Evolutionary conservation across 2,329 filamentous ascomycete species (phyloP).

Genomic region (Xylaria sp.): DNA sequence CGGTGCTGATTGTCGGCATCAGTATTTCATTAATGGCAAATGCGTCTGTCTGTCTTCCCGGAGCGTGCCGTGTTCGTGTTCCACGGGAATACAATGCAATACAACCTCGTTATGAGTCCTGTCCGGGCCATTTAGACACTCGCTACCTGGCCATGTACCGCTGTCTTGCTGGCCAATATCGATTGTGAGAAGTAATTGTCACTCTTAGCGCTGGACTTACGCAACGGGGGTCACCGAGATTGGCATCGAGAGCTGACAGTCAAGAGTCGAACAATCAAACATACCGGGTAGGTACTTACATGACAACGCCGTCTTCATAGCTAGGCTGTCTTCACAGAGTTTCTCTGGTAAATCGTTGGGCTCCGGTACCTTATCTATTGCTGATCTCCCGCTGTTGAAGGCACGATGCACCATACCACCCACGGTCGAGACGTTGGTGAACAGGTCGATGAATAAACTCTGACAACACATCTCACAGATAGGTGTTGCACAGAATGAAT

Average conservation of each 20-base stretch:
- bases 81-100: not conserved
- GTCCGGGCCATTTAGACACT: not conserved
- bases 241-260: not conserved
- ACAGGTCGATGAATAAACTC: not conserved
- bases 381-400: not conserved
- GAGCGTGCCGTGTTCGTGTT: slow-evolving; percentile 1
- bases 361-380: not conserved
- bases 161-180: not conserved
- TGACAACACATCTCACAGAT: not conserved
- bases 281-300: slow-evolving; percentile 7
- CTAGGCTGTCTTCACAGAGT: not conserved
- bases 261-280: not conserved
- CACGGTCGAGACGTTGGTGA: slow-evolving; percentile 2
- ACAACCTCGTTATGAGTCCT: not conserved
- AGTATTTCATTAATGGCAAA: not conserved
- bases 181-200: not conserved
- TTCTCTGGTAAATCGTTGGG: not conserved
- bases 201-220: not conserved
- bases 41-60: not conserved
- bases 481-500: slow-evolving; percentile 1
- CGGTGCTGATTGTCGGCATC: too few relatives aligned
- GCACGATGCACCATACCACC: not conserved
- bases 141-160: too few relatives aligned
- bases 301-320: not conserved
- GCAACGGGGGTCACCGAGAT: not conserved